Conservation (phyloP, 1,139 yeast genomes). For the Geotrichum europaeum region DNA sequence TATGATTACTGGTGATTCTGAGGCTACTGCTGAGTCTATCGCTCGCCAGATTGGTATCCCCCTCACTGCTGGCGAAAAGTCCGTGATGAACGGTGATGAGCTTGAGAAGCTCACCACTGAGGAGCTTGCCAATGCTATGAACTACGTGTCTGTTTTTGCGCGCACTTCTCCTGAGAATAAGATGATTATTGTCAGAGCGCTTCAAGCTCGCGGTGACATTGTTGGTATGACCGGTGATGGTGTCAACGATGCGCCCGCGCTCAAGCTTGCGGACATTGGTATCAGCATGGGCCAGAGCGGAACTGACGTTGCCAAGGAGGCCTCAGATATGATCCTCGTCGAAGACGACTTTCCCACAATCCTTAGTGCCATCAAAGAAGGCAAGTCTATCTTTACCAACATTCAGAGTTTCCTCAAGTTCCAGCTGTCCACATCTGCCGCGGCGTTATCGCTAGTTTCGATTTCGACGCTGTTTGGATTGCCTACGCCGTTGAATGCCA, state of each 20-base stretch:
- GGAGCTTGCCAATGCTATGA: slow-evolving; percentile 65
- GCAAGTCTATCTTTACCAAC: slow-evolving; percentile 91
- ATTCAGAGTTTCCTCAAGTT: slow-evolving; percentile 91
- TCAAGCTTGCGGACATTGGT: slow-evolving; percentile 94
- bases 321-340: slow-evolving; percentile 94
- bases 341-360: slow-evolving; percentile 96
- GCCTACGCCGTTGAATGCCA: slow-evolving; percentile 95
- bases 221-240: slow-evolving; percentile 99
- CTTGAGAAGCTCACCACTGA: slow-evolving; percentile 66
- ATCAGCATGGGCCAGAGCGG: slow-evolving; percentile 96
- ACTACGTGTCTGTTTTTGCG: slow-evolving; percentile 84
- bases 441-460: slow-evolving; percentile 86
- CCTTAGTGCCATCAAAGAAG: slow-evolving; percentile 88
- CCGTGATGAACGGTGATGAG: slow-evolving; percentile 79
- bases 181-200: slow-evolving; percentile 81
- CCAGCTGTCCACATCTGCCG: slow-evolving; percentile 91
- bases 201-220: slow-evolving; percentile 87
- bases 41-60: slow-evolving; percentile 94
- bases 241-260: slow-evolving; percentile 98
- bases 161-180: slow-evolving; percentile 97
- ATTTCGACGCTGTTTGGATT: slow-evolving; percentile 77
- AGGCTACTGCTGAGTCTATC: slow-evolving; percentile 84
- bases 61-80: slow-evolving; percentile 39
- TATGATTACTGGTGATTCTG: slow-evolving; percentile 97
- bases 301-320: slow-evolving; percentile 97